phyloP scores from a whole-genome alignment of 2,329 filamentous ascomycete species.

The Tolypocladium endophyticum region DNA sequence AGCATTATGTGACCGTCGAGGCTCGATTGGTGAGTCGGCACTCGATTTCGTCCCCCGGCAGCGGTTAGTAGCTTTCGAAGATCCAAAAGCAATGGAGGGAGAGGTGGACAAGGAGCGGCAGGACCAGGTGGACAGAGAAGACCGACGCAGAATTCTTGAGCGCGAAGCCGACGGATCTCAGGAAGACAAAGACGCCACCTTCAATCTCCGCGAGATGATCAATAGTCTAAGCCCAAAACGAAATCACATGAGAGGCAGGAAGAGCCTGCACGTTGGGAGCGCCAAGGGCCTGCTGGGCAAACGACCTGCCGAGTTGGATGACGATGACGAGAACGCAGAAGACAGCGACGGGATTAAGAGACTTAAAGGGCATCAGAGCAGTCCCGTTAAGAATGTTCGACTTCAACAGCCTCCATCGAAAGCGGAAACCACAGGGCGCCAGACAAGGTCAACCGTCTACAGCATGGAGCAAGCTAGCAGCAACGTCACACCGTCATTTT shows the following conservation, averaged over 20 bases:
- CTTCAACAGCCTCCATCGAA: conserved; percentile 60
- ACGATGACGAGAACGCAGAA: conserved; percentile 50
- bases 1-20: conserved; percentile 59
- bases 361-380: conserved; percentile 60
- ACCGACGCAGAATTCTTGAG: conserved; percentile 43
- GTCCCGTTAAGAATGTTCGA: conserved; percentile 65
- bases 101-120: conserved; percentile 51
- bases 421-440: conserved; percentile 53
- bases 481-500: conserved; percentile 33
- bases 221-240: conserved; percentile 69
- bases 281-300: conserved; percentile 66
- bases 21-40: conserved; percentile 59
- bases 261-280: conserved; percentile 67
- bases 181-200: conserved; percentile 50
- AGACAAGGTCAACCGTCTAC: conserved; percentile 37
- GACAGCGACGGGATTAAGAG: conserved; percentile 55
- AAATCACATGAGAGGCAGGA: conserved; percentile 53
- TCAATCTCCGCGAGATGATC: conserved; percentile 68
- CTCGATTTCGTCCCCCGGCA: conserved; percentile 49
- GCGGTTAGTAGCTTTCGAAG: conserved; percentile 48
- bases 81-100: conserved; percentile 50
- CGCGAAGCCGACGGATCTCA: conserved; percentile 32
- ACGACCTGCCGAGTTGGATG: conserved; percentile 60
- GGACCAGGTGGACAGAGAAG: conserved; percentile 52
- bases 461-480: conserved; percentile 31